Evolutionary conservation across 1,139 yeast species (phyloP), one percentile per base, ranked within the genome.

Genomic region (Suhomyces yuchorum): DNA sequence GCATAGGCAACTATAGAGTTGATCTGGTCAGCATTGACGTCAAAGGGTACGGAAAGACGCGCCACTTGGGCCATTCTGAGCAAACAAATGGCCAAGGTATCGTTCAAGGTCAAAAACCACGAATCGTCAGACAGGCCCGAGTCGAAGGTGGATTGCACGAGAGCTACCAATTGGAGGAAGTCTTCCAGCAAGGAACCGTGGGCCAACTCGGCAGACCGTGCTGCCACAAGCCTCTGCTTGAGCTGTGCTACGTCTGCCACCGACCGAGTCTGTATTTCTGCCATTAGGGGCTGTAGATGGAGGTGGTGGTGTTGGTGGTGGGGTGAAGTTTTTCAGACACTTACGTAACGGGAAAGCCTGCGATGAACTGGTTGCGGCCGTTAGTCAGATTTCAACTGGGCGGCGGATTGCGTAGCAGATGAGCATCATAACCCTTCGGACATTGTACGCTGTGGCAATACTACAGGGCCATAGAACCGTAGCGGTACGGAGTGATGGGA

Each of bases 81-180:
- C 3, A 85, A 57, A 84, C 92, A 87, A 1, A 88, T 73, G 1
- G 88, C 71, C 35, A 87, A 59, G 0, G 86, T 71, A 56, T 87
- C 96, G 37, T 82, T 78, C 17, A 82, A 71, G 1, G 73, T 34
- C 24, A 56, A 50, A 14, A 54, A 42, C 42, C 47, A 50, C 17
- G 47, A 43, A 35, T 56, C 58, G 34, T 49, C 43, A n/a, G 54
- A 40, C 11, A 44, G 43, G 8, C 59, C 56, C 14, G 41, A n/a
- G 2, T 28, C 7, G 37, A 20, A 40, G 38, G 44, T 43, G 24
- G 18, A 32, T 6, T 23, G n/a, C n/a, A 48, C 20, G 3, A 32
- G 44, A n/a, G 20, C 23, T 5, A 30, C 37, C 17, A 48, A 40
- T 18, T 24, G 15, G n/a, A 19, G 8, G 30, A 34, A 48, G 23